A percentile compares a stretch with the other conserved stretches of the same genome.
These are phyloP conservation scores for Rhodotorula paludigena DNA, from an alignment of 768 basidiomycete species.

Conservation along the genomic window DNA sequence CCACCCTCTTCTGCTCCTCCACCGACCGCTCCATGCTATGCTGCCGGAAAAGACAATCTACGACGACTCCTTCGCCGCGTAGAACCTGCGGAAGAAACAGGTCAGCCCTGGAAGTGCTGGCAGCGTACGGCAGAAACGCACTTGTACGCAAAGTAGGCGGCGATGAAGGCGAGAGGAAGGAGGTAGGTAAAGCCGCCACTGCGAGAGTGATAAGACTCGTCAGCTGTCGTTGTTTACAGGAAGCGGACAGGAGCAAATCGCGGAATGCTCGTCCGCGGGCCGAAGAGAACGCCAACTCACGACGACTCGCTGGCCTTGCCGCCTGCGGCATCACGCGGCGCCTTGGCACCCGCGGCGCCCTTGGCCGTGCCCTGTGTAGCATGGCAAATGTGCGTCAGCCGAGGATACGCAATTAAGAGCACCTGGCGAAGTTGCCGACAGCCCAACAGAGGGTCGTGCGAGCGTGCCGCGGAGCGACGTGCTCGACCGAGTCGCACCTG, in stretches of 20 bases:
- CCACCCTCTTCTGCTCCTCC: too few relatives aligned
- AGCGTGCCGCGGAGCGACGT: too few relatives aligned
- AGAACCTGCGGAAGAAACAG: slow-evolving; percentile 2
- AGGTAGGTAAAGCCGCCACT: slow-evolving; percentile 69
- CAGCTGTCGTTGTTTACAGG: too few relatives aligned
- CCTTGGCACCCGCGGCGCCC: slow-evolving; percentile 47
- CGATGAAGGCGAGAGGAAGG: slow-evolving; percentile 69
- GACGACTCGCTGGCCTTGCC: slow-evolving; percentile 64
- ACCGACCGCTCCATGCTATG: too few relatives aligned
- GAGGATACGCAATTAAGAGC: background rate
- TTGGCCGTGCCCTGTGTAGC: slow-evolving; percentile 43
- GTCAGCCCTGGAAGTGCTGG: too few relatives aligned
- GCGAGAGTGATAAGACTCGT: slow-evolving; percentile 1
- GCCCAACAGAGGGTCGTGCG: too few relatives aligned
- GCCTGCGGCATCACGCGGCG: slow-evolving; percentile 53
- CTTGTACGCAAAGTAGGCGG: slow-evolving; percentile 72
- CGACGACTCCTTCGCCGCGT: slow-evolving; percentile 11
- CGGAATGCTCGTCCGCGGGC: too few relatives aligned
- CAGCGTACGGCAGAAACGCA: background rate
- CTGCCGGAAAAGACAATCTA: too few relatives aligned
- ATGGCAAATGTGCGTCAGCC: background rate
- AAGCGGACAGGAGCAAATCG: background rate
- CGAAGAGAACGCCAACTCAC: too few relatives aligned
- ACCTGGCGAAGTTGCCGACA: too few relatives aligned
- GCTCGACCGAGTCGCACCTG: too few relatives aligned